Evolutionary conservation across 176 grass and related monocot species (phyloP), one percentile per base, ranked within the genome.

Genomic region (Hordeum marinum): DNA sequence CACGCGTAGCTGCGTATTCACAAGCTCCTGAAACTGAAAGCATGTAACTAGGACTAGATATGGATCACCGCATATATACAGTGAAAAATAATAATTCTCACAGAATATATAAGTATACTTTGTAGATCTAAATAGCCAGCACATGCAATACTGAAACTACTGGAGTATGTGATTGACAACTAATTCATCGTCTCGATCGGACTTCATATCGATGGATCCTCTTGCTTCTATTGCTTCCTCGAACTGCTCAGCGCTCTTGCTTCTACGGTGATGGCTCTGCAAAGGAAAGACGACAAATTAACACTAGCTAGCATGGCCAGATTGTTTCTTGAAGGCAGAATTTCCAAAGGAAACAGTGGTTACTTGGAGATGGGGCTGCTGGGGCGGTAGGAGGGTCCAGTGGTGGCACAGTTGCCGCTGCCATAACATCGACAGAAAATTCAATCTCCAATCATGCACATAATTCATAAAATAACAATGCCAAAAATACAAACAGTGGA

Each of bases 361-460:
- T 75, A 75, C 72, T 54, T 54, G 72, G 72, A 11, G 72, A 54
- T 12, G 72, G 48, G 48, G 48, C 48, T 52, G 48, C 48, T 52
- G 48, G 72, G 3, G 72, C 46, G 10, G 72, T 45, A 12, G 72
- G 72, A 75, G 72, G 72, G 72, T 54, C 50, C 72, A 75, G 72
- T 12, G 72, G 72, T 54, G 72, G 72, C 72, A 75, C 72, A 3
- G 54, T 2, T 7, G 7, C 37, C 37, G 69, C 69, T 83, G 81
- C 11, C 48, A 71, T 9, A 74, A 17, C 4, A 46, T 23, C 0
- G 4, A 10, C 2, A 20, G 15, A 26, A 35, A 39, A 11, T 3
- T 83, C 12, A 31, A 17, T 10, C 10, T 35, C 20, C 12, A 3
- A 5, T n/a, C 35, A 11, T 81, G 11, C 21, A 32, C 1, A 21